Evolutionary conservation across 1,284 basidiomycete genomes (phyloP).

Genomic region (Flammula alnicola): DNA sequence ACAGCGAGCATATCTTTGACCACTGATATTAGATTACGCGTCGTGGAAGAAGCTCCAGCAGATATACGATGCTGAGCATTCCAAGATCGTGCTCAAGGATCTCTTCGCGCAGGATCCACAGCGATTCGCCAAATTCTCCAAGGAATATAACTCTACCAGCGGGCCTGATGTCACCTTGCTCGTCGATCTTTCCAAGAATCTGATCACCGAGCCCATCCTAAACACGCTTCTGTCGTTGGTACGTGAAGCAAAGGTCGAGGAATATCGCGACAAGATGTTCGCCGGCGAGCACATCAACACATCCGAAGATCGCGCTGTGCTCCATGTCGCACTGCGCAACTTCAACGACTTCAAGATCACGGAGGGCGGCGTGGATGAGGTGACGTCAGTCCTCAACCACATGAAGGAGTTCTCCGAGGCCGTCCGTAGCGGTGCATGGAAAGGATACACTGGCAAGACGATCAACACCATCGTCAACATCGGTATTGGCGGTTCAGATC

Average conservation of each 20-base stretch:
- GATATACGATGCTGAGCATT: slow-evolving; percentile 78
- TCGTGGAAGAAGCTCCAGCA: slow-evolving; percentile 92
- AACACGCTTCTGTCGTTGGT: slow-evolving; percentile 79
- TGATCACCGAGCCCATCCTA: slow-evolving; percentile 89
- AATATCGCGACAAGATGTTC: slow-evolving; percentile 92
- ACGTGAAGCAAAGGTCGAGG: slow-evolving; percentile 86
- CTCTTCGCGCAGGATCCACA: slow-evolving; percentile 89
- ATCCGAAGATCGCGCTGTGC: slow-evolving; percentile 94
- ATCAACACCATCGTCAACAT: slow-evolving; percentile 98
- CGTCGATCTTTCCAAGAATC: slow-evolving; percentile 97
- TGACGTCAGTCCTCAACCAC: slow-evolving; percentile 85
- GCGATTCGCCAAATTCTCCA: slow-evolving; percentile 88
- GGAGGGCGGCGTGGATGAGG: slow-evolving; percentile 86
- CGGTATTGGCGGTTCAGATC: slow-evolving; percentile 97
- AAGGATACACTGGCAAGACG: slow-evolving; percentile 95
- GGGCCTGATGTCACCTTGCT: slow-evolving; percentile 81
- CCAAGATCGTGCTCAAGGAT: slow-evolving; percentile 84
- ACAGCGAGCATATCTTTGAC: background rate
- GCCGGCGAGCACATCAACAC: slow-evolving; percentile 97
- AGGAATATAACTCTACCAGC: slow-evolving; percentile 71
- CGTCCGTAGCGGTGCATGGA: slow-evolving; percentile 89
- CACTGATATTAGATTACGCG: slow-evolving; percentile 66
- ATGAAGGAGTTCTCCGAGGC: slow-evolving; percentile 90
- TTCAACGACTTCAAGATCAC: slow-evolving; percentile 76
- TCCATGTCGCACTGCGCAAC: slow-evolving; percentile 95